These are phyloP conservation scores for Grosmannia huntii DNA, from an alignment of 2,329 filamentous ascomycete genomes.

Conservation along the genomic window DNA sequence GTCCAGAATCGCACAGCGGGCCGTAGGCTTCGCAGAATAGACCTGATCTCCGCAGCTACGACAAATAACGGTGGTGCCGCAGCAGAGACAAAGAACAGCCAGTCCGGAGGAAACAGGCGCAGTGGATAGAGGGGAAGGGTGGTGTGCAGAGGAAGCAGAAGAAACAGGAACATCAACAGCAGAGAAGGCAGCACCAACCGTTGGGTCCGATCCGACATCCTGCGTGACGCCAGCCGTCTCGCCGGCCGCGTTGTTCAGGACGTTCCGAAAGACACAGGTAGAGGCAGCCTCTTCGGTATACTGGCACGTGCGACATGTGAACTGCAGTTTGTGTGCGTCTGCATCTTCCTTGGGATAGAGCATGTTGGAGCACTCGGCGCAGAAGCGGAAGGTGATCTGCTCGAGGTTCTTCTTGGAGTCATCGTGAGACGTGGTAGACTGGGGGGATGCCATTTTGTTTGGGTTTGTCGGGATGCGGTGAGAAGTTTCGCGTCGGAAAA, in stretches of 20 bases:
- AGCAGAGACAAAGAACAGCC: slow-evolving; percentile 31
- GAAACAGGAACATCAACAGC: slow-evolving; percentile 1
- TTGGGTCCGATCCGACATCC: slow-evolving; percentile 94
- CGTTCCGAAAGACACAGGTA: slow-evolving; percentile 89
- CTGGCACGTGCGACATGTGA: slow-evolving; percentile 89
- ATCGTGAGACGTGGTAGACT: slow-evolving; percentile 31
- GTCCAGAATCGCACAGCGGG: neutral
- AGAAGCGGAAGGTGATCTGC: slow-evolving; percentile 95
- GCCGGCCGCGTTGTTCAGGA: slow-evolving; percentile 79
- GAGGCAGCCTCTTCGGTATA: slow-evolving; percentile 79
- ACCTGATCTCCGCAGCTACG: slow-evolving; percentile 21
- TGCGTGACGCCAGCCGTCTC: slow-evolving; percentile 96
- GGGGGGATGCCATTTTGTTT: slow-evolving; percentile 41
- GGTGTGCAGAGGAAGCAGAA: slow-evolving; percentile 2
- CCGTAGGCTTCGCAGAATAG: slow-evolving; percentile 7
- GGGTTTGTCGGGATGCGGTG: neutral
- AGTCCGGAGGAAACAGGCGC: slow-evolving; percentile 9
- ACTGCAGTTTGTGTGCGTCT: slow-evolving; percentile 72
- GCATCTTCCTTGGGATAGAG: slow-evolving; percentile 94
- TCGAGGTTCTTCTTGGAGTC: slow-evolving; percentile 43
- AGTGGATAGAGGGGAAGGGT: neutral
- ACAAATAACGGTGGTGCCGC: slow-evolving; percentile 32
- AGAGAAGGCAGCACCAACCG: slow-evolving; percentile 58
- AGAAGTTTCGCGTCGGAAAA: neutral
- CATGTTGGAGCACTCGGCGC: slow-evolving; percentile 97